Evolutionary conservation across 2,329 filamentous ascomycete genomes (phyloP).

Genomic region (Phialophora tarda): DNA sequence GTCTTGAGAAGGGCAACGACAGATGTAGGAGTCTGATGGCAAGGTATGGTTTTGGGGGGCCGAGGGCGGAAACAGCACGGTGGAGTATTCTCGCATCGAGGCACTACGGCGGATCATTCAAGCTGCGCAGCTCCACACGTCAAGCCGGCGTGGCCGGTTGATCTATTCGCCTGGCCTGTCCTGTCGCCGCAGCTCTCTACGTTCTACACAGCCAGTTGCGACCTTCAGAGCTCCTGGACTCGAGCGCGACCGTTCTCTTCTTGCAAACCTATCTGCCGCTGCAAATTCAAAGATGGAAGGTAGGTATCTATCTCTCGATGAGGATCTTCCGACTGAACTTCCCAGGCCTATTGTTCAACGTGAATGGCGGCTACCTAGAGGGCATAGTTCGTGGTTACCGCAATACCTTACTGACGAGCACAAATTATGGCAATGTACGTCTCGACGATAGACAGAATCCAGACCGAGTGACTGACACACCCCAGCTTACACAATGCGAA

Average conservation of each 20-base stretch:
- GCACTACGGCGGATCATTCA: neutral
- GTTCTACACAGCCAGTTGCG: slow-evolving; percentile 9
- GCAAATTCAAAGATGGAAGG: slow-evolving; percentile 33
- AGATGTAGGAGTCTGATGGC: neutral
- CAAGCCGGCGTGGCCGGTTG: slow-evolving; percentile 20
- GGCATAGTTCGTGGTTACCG: slow-evolving; percentile 97
- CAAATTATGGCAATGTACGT: slow-evolving; percentile 76
- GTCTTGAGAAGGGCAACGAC: too few relatives aligned
- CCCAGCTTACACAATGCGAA: slow-evolving; percentile 50
- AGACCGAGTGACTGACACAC: slow-evolving; percentile 14
- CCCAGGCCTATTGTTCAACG: slow-evolving; percentile 84
- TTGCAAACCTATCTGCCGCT: neutral
- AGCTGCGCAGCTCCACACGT: slow-evolving; percentile 3
- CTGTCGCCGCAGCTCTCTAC: slow-evolving; percentile 4
- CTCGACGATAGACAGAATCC: neutral
- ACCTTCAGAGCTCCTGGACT: neutral
- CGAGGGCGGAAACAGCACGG: neutral
- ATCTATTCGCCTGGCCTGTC: slow-evolving; percentile 24
- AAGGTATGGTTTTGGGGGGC: neutral
- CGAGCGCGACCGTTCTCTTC: neutral
- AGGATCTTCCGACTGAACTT: slow-evolving; percentile 16
- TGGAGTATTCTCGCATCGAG: neutral
- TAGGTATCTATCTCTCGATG: slow-evolving; percentile 14
- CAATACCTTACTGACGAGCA: slow-evolving; percentile 85
- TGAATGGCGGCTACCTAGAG: slow-evolving; percentile 92